Conservation (phyloP, 1,139 yeast genomes). For the Hyphopichia burtonii region DNA sequence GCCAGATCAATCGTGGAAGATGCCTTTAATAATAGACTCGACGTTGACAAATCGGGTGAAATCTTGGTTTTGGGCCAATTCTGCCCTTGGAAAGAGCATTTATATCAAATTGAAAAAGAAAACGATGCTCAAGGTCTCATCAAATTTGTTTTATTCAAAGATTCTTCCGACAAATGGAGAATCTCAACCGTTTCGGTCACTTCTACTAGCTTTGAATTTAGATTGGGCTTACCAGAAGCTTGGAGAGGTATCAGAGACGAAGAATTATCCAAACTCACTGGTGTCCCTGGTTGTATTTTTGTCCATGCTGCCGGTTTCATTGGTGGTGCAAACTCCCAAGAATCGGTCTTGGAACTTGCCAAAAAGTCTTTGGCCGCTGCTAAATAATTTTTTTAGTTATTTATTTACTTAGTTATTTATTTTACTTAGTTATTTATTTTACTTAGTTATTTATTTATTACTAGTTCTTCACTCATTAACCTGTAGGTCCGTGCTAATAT, state of each 20-base stretch:
- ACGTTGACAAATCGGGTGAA: slow-evolving; percentile 63
- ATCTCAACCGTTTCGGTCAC: slow-evolving; percentile 84
- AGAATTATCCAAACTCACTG: slow-evolving; percentile 66
- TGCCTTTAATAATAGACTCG: slow-evolving; percentile 59
- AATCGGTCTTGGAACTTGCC: slow-evolving; percentile 80
- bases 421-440: background rate
- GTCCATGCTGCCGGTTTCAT: slow-evolving; percentile 97
- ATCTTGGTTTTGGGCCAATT: slow-evolving; percentile 69
- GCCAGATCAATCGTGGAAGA: slow-evolving; percentile 74
- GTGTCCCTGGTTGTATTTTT: slow-evolving; percentile 83
- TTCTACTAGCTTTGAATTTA: slow-evolving; percentile 74
- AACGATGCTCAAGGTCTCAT: slow-evolving; percentile 52
- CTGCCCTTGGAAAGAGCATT: slow-evolving; percentile 95
- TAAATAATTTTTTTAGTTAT: background rate
- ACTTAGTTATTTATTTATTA: too few species aligned
- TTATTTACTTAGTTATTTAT: background rate
- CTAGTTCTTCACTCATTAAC: too few species aligned
- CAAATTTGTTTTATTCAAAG: slow-evolving; percentile 78
- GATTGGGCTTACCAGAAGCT: slow-evolving; percentile 82
- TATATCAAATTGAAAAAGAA: slow-evolving; percentile 71
- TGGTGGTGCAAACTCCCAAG: slow-evolving; percentile 86
- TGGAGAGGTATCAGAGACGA: slow-evolving; percentile 96
- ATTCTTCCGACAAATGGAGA: slow-evolving; percentile 76
- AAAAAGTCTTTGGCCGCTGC: slow-evolving; percentile 26
- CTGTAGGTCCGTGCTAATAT: too few species aligned